Percentiles rank a stretch among this genome's conserved stretches.
These are phyloP conservation scores for Glarea lozoyensis DNA, from an alignment of 495 filamentous ascomycete species.

Conservation along the genomic window DNA sequence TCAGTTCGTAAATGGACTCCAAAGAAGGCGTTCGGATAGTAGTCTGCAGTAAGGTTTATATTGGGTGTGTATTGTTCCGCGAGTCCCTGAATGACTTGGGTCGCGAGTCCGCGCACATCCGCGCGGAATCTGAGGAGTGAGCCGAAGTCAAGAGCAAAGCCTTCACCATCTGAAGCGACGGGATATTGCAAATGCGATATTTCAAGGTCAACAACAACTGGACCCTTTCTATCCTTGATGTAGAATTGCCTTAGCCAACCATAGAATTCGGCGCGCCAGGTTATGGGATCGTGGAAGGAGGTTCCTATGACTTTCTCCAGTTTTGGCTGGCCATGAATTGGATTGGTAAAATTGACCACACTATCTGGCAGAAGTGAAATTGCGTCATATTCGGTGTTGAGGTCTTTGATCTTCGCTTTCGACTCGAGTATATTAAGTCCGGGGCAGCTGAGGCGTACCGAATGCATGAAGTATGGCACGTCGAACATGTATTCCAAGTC, in stretches of 20 bases:
- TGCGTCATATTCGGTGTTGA: neutral
- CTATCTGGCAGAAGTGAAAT: slow-evolving; percentile 7
- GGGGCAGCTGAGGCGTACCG: slow-evolving; percentile 11
- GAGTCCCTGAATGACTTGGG: slow-evolving; percentile 6
- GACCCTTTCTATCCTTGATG: slow-evolving; percentile 1
- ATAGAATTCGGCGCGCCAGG: slow-evolving; percentile 8
- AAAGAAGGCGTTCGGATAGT: slow-evolving; percentile 10
- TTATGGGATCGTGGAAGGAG: slow-evolving; percentile 11
- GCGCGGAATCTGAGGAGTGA: slow-evolving; percentile 16
- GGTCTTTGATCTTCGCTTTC: slow-evolving; percentile 5
- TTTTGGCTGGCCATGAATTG: no score
- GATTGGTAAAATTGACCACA: no score
- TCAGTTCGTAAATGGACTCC: slow-evolving; percentile 17
- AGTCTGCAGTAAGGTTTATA: slow-evolving; percentile 1
- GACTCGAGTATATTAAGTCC: slow-evolving; percentile 1
- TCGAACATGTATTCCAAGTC: slow-evolving; percentile 18
- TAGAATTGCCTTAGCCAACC: slow-evolving; percentile 9
- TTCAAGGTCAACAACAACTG: slow-evolving; percentile 16
- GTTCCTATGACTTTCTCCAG: slow-evolving; percentile 4
- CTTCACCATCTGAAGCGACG: slow-evolving; percentile 10
- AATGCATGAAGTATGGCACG: slow-evolving; percentile 12
- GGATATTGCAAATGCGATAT: slow-evolving; percentile 13
- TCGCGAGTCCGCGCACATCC: slow-evolving; percentile 14
- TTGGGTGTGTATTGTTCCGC: slow-evolving; percentile 6
- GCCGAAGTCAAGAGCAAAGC: slow-evolving; percentile 16